Evolutionary conservation across 1,139 yeast genomes (phyloP), one percentile per base, ranked within the genome.

Genomic region (Scheffersomyces segobiensis): DNA sequence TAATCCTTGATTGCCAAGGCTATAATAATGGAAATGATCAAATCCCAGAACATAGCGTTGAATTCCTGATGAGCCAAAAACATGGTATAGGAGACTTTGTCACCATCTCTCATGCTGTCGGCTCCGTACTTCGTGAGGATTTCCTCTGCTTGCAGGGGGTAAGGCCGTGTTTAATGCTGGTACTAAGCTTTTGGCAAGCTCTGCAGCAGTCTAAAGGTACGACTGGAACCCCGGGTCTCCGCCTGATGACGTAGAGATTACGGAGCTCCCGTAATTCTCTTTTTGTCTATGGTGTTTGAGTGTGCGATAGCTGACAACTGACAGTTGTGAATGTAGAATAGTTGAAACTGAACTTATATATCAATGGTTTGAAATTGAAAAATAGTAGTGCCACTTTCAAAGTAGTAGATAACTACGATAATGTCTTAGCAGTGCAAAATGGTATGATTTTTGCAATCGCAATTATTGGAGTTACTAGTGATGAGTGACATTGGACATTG

Each of bases 31-130:
- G 95, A 87, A 56, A 89, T 87, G 54, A 89, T 74, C 64, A 90
- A 79, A 18, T 89, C 93, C 64, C 90, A 74, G 52, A 89, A 87
- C 96, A 90, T 89, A 54, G 96, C 96, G 68, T 90, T 90, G 72
- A 88, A 87, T 1, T 87, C 78, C 69, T 90, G 96, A 62, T 88
- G 89, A 57, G 89, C 79, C 53, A 89, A 67, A 54, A 90, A 89
- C 60, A 78, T 78, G 46, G 80, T 62, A 54, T 85, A 71, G n/a
- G 91, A 85, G 59, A 88, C 83, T 51, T 82, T 81, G 49, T 78
- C 80, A 53, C 81, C 89, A 50, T 85, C 88, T 21, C 92, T 93
- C 14, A 88, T 77, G 39, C 77, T 76, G 71, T 90, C 90, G 49
- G 76, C 78, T 6, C 96, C 96, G 69, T 82, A 78, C 47, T 67